A percentile compares a stretch with the other conserved stretches of the same genome.
phyloP scores from a whole-genome alignment of 345 rosid species.

The Nasturtium officinale region DNA sequence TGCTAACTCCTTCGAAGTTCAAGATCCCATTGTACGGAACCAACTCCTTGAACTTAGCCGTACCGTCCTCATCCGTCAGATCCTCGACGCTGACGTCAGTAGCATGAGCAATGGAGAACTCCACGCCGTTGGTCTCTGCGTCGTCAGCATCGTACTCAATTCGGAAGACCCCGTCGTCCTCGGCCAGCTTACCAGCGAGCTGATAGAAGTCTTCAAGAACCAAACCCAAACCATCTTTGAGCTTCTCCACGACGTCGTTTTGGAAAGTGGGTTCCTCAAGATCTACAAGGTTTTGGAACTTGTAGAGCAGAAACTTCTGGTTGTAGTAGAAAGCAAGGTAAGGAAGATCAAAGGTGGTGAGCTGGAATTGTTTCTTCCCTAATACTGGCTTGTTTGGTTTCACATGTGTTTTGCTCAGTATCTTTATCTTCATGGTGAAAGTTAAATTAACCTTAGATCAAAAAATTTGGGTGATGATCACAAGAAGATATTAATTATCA shows the following conservation, averaged over 20 bases:
- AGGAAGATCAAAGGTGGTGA: slow-evolving; percentile 92
- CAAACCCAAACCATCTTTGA: slow-evolving; percentile 66
- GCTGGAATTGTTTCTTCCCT: slow-evolving; percentile 67
- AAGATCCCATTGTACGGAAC: slow-evolving; percentile 67
- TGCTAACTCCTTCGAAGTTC: slow-evolving; percentile 76
- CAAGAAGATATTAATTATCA: not conserved
- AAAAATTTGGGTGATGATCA: not conserved
- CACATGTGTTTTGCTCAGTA: slow-evolving; percentile 53
- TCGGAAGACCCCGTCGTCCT: slow-evolving; percentile 75
- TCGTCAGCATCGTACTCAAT: slow-evolving; percentile 71
- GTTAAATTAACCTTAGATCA: slow-evolving; percentile 31
- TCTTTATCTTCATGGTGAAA: slow-evolving; percentile 48
- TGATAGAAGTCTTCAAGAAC: slow-evolving; percentile 81
- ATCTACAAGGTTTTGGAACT: slow-evolving; percentile 35
- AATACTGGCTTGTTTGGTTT: slow-evolving; percentile 59
- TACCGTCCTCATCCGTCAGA: slow-evolving; percentile 68
- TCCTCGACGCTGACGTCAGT: slow-evolving; percentile 62
- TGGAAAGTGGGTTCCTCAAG: slow-evolving; percentile 35
- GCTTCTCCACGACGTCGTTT: slow-evolving; percentile 57
- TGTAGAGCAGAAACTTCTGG: slow-evolving; percentile 87
- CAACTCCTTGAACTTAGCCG: slow-evolving; percentile 58
- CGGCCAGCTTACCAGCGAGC: slow-evolving; percentile 80
- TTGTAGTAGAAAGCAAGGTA: slow-evolving; percentile 81
- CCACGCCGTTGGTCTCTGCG: slow-evolving; percentile 70
- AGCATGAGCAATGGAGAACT: slow-evolving; percentile 63